Percentiles rank a stretch among this genome's conserved stretches.
Conservation (phyloP, 148 eudicot species). For the Rhododendron molle region DNA sequence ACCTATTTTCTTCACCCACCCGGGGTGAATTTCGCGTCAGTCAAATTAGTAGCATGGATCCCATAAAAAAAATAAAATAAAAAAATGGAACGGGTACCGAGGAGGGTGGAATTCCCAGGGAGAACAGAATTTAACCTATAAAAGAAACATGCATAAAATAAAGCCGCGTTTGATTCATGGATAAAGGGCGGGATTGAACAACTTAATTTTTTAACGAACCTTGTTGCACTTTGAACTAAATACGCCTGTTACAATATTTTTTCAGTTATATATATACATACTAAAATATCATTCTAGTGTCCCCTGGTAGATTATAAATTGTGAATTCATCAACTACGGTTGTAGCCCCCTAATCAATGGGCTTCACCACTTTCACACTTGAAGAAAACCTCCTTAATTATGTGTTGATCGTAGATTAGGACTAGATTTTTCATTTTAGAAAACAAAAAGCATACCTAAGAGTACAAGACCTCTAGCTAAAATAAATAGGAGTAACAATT, state of each 20-base stretch:
- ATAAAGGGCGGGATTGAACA: background rate
- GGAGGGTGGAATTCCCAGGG: background rate
- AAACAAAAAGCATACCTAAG: too few relatives aligned
- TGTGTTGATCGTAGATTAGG: too few relatives aligned
- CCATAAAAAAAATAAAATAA: too few relatives aligned
- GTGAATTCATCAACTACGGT: background rate
- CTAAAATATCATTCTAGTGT: background rate
- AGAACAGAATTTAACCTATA: background rate
- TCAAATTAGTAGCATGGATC: too few relatives aligned
- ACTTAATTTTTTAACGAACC: background rate
- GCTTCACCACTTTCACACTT: too few relatives aligned
- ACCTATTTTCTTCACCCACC: background rate
- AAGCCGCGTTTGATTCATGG: background rate
- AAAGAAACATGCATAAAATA: too few relatives aligned
- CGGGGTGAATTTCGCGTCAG: background rate
- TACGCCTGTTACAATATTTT: too few relatives aligned
- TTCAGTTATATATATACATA: background rate
- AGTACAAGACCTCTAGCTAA: too few relatives aligned
- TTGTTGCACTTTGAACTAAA: background rate
- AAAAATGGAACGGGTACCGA: background rate
- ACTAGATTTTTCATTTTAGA: too few relatives aligned
- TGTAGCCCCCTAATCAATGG: too few relatives aligned
- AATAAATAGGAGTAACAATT: too few relatives aligned
- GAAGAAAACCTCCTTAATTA: too few relatives aligned
- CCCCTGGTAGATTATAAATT: background rate